phyloP scores from a whole-genome alignment of 2,329 filamentous ascomycete species.

The Xylaria sp. region DNA sequence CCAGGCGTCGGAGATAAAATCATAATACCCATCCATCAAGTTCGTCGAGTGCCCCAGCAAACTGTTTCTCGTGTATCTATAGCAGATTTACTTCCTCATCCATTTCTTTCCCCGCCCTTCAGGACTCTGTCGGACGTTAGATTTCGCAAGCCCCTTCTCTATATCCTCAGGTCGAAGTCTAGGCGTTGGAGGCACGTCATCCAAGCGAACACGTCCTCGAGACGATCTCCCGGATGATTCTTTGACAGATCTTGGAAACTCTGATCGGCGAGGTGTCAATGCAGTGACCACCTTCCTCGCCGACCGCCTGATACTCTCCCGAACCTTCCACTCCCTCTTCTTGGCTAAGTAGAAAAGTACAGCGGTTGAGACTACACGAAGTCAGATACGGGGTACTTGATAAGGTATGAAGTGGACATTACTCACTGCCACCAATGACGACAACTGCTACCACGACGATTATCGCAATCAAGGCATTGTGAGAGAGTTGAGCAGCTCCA shows the following conservation, averaged over 20 bases:
- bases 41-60: not conserved
- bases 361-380: constrained; percentile 66
- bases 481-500: constrained; percentile 72
- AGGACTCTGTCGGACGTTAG: constrained; percentile 43
- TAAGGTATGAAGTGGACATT: not conserved
- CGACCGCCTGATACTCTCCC: constrained; percentile 76
- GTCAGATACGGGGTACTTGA: constrained; percentile 37
- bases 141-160: constrained; percentile 65
- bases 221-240: constrained; percentile 51
- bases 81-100: constrained; percentile 43
- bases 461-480: constrained; percentile 78
- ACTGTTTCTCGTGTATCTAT: not conserved
- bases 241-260: constrained; percentile 70
- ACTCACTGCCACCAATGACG: constrained; percentile 75
- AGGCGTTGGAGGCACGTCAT: constrained; percentile 71
- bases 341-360: constrained; percentile 83
- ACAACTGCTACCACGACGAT: constrained; percentile 76
- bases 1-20: constrained; percentile 21
- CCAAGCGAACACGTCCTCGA: constrained; percentile 59
- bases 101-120: constrained; percentile 48
- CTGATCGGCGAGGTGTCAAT: constrained; percentile 69
- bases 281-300: constrained; percentile 70
- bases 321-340: constrained; percentile 85
- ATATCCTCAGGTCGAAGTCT: constrained; percentile 65
- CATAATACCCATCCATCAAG: constrained; percentile 24